These are phyloP conservation scores for Pelargonium fulgidum DNA, from an alignment of 441 rosid genomes.

Conservation along the genomic window DNA sequence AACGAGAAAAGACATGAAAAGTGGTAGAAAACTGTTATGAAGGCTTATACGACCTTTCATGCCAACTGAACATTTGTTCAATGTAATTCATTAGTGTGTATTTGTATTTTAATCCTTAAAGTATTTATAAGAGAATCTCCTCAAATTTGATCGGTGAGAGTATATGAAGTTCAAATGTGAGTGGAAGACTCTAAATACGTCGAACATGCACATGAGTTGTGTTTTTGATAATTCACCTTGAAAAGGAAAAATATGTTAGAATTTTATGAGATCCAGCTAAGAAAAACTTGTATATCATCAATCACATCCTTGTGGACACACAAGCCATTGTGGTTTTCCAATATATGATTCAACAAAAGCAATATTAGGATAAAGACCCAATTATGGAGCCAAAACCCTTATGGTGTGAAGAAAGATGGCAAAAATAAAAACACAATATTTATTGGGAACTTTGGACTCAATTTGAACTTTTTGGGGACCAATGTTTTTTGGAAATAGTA, in stretches of 20 bases:
- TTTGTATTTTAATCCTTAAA: no score
- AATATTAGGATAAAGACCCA: slow-evolving; percentile 14
- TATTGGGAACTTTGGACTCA: slow-evolving; percentile 15
- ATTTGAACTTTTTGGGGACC: slow-evolving; percentile 20
- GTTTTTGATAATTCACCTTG: not conserved
- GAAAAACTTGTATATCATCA: slow-evolving; percentile 11
- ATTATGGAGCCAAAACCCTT: slow-evolving; percentile 21
- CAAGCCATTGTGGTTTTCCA: slow-evolving; percentile 26
- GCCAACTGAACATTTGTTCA: no score
- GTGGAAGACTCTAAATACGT: no score
- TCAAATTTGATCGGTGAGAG: no score
- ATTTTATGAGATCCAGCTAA: slow-evolving; percentile 37
- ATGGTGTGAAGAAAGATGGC: slow-evolving; percentile 16
- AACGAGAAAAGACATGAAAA: no score
- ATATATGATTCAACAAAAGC: slow-evolving; percentile 22
- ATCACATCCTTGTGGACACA: slow-evolving; percentile 24
- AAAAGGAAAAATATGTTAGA: slow-evolving; percentile 13
- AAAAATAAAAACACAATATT: slow-evolving; percentile 8
- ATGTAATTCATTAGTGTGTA: no score
- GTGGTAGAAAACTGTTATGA: no score
- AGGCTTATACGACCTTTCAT: no score
- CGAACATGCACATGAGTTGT: not conserved
- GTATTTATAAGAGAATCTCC: no score
- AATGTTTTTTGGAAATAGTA: slow-evolving; percentile 16
- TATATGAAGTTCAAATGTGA: no score